Evolutionary conservation across 2,329 filamentous ascomycete species (phyloP), one percentile per base, ranked within the genome.

Genomic region (Cryphonectria naterciae): DNA sequence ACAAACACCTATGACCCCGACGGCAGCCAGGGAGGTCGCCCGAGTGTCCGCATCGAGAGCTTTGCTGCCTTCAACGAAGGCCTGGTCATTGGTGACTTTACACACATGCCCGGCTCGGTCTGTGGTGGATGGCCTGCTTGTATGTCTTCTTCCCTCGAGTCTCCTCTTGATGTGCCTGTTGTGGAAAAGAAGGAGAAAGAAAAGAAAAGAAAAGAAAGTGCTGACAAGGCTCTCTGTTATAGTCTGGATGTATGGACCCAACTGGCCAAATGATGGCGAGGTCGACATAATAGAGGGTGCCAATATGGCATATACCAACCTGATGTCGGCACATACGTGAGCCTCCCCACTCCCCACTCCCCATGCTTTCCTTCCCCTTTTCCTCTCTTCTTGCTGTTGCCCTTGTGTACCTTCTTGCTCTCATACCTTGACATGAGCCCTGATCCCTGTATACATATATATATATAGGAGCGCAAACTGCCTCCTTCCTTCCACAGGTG

Each of bases 211-310:
- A 10, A 5, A 7, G 2, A 11, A 11, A 39, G 11, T 25, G 32
- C 54, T 58, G 54, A 58, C 25, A 8, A 52, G 56, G 67, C 4
- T 60, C 28, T 41, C 10, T 19, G 5, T 11, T 54, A 28, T 62
- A 73, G 71, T 87, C 76, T 88, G 86, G 86, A 78, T 84, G n/a
- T 86, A 85, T 67, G 85, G 85, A 25, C 74, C 77, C 1, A 78
- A 86, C 74, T 93, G 91, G 91, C 91, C 91, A 0, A 77, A 77
- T 5, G 83, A 84, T 49, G 91, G 91, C 71, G 91, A 93, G 77
- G 83, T 93, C 69, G 90, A 92, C 76, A 90, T 93, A 70, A 89
- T 93, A 70, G 91, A 93, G 79, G 91, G 91, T 32, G 89, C 90
- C 71, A 92, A 92, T 78, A 83, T 83, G 19, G 86, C 86, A n/a